These are phyloP conservation scores for Leishmania arabica DNA, from an alignment of 208 protist genomes.

Conservation along the genomic window DNA sequence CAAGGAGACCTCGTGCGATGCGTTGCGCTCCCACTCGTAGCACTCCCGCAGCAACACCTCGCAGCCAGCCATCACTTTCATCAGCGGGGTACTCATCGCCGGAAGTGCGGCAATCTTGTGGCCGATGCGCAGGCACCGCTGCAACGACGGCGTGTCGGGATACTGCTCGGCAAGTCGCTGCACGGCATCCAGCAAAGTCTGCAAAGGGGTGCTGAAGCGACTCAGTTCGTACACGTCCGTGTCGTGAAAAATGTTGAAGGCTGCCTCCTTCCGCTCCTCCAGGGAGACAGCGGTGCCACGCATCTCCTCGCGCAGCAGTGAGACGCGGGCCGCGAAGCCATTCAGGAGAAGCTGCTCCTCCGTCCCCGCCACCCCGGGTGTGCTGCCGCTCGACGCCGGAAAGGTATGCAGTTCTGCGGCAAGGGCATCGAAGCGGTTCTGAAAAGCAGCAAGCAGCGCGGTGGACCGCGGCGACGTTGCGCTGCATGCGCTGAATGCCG, in stretches of 20 bases:
- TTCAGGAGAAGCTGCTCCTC: constrained; percentile 77
- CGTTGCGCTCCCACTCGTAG: constrained; percentile 97
- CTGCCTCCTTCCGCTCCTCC: constrained; percentile 46
- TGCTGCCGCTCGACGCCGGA: neutral
- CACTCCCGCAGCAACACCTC: constrained; percentile 95
- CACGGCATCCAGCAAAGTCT: constrained; percentile 60
- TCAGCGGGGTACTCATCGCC: constrained; percentile 85
- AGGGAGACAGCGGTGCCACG: constrained; percentile 27
- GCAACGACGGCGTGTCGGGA: constrained; percentile 93
- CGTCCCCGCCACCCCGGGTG: neutral
- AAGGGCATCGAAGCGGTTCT: constrained; percentile 71
- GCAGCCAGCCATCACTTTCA: constrained; percentile 94
- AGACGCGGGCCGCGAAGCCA: constrained; percentile 72
- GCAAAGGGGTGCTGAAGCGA: constrained; percentile 68
- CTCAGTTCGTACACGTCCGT: constrained; percentile 82
- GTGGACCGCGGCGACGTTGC: constrained; percentile 6
- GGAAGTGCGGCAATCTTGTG: constrained; percentile 88
- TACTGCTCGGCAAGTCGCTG: constrained; percentile 78
- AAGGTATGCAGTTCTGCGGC: constrained; percentile 49
- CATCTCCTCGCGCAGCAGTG: constrained; percentile 47
- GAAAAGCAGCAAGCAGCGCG: constrained; percentile 48
- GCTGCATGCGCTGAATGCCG: neutral
- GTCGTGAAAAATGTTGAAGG: constrained; percentile 94
- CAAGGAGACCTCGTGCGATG: constrained; percentile 89
- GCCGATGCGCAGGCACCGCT: constrained; percentile 78